Percentiles rank a stretch among this genome's conserved stretches.
These are phyloP conservation scores for Penicillium sp. DNA, from an alignment of 2,329 filamentous ascomycete genomes.

Conservation along the genomic window DNA sequence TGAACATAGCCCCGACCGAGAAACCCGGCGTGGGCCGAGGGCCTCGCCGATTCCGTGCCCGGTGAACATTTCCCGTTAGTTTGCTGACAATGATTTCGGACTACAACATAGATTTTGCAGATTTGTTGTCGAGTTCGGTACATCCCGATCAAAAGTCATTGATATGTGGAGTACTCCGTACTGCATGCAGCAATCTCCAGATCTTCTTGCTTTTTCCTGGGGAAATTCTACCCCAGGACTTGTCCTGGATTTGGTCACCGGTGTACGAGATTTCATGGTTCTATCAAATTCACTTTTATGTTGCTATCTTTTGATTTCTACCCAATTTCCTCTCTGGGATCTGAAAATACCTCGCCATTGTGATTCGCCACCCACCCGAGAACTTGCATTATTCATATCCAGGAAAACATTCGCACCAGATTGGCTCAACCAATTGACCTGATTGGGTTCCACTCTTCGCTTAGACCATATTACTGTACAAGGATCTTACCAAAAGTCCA, in stretches of 20 bases:
- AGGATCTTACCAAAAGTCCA: neutral
- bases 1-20: neutral
- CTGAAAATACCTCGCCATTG: too few species aligned
- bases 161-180: neutral
- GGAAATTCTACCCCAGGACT: neutral
- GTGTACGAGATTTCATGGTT: neutral
- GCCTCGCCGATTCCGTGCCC: neutral
- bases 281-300: neutral
- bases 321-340: neutral
- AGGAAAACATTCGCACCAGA: neutral
- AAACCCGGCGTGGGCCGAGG: neutral
- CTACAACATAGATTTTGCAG: too few species aligned
- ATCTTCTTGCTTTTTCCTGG: neutral
- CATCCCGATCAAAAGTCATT: neutral
- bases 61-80: conserved; percentile 1
- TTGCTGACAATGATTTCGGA: too few species aligned
- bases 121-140: neutral
- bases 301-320: neutral
- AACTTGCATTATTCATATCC: neutral
- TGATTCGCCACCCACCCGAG: neutral
- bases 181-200: neutral
- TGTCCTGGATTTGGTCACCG: neutral
- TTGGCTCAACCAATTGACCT: neutral
- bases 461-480: neutral
- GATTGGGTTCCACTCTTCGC: too few species aligned